Percentiles rank a stretch among this genome's conserved stretches.
Conservation (phyloP, 2,329 filamentous ascomycete species). For the Intubia oerlemansii region DNA sequence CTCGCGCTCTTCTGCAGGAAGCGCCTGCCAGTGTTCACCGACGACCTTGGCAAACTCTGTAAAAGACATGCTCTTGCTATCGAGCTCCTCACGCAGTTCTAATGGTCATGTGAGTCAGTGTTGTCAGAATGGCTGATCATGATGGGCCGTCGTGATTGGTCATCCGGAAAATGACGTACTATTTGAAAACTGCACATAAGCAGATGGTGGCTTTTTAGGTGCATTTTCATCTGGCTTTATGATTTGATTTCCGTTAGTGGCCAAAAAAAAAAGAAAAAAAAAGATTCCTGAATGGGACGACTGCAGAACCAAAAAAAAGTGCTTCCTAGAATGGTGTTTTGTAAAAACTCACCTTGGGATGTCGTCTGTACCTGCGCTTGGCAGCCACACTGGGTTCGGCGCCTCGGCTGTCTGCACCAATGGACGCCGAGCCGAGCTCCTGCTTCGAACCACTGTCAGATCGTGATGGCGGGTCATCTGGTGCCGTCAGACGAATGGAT, state of each 20-base stretch:
- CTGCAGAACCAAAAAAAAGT: no score
- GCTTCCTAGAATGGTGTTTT: no score
- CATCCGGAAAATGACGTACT: constrained; percentile 22
- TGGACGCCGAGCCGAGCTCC: constrained; percentile 1
- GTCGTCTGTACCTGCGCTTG: constrained; percentile 58
- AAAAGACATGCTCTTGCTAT: constrained; percentile 56
- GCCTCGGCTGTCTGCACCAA: constrained; percentile 20
- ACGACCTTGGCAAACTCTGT: constrained; percentile 70
- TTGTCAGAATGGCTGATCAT: no score
- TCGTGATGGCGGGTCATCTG: no score
- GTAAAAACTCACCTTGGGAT: constrained; percentile 51
- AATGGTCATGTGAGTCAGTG: no score
- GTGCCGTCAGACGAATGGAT: no score
- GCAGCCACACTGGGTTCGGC: constrained; percentile 20
- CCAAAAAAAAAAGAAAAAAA: no score
- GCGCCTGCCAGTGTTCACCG: constrained; percentile 61
- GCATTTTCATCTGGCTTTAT: constrained; percentile 65
- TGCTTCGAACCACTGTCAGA: constrained; percentile 16
- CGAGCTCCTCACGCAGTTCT: constrained; percentile 61
- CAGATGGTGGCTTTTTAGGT: constrained; percentile 59
- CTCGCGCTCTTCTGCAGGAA: constrained; percentile 46
- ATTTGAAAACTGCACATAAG: constrained; percentile 73
- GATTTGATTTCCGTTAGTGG: no score
- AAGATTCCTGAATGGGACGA: no score
- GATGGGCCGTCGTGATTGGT: no score